Base-by-base conservation (phyloP, 176 grass and related monocot genomes). In the Eleusine indica region DNA sequence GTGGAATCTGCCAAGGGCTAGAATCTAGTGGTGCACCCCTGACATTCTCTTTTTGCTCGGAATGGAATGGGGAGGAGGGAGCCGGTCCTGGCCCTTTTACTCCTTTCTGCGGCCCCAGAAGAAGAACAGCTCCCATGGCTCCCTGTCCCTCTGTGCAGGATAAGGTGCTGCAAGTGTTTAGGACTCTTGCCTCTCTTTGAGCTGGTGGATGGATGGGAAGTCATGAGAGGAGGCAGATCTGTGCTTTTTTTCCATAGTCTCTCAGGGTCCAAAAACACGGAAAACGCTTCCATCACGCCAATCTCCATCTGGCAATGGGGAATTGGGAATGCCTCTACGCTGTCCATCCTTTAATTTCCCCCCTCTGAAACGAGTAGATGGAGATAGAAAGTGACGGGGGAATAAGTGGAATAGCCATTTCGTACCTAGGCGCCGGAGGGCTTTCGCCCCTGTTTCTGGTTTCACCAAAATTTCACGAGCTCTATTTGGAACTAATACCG, bases 1-100 rank as follows among this genome's bases (percentile, higher is more conserved):
- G 88, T 74, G 67, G 83, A 71, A 73, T 69, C 79, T 78, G 79
- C 88, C 79, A 74, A 86, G 84, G 68, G 49, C 73, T 81, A 86
- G 60, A 82, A 90, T 90, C 84, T 90, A 86, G 78, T 74, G 83
- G 49, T 74, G 77, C 29, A 65, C 28, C 83, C 40, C 58, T 79
- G 52, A 52, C n/a, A 22, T 68, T n/a, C 64, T 56, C 68, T 73
- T 76, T 70, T 38, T 65, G 19, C 37, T 14, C 11, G 10, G 71
- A 44, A 66, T 43, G 69, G 49, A 70, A 52, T 37, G 17, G 70
- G 4, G 19, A 30, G 70, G 43, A 17, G 25, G 44, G 65, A 71
- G 62, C 32, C 18, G 19, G 15, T 46, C n/a, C 35, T 41, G 28
- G 9, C 14, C 73, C 57, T 78, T 86, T 72, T 68, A 68, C 88